Evolutionary conservation across 2,329 filamentous ascomycete genomes (phyloP), one percentile per base, ranked within the genome.

Genomic region (Fusarium sp.): DNA sequence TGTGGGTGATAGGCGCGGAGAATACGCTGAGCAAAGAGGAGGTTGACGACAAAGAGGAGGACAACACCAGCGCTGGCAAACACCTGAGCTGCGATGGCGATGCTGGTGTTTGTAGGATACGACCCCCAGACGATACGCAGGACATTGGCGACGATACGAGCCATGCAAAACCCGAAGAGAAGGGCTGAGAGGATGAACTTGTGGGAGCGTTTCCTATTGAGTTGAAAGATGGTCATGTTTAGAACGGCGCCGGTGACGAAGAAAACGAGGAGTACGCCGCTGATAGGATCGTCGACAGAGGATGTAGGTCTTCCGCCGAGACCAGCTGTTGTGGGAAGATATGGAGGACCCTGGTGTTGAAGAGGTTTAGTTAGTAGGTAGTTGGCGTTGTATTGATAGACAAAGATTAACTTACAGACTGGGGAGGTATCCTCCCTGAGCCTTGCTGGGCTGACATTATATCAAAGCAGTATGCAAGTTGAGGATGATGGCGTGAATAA

Each of bases 21-120:
- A 23, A 96, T 81, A 41, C 92, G 87, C 75, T 92, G 90, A 0
- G 88, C 77, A 71, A 93, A 91, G 69, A 95, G 77, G 37, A 96
- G 76, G 76, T 96, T 95, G 75, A 92, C 78, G 68, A 94, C 77
- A 74, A 91, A 94, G 23, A 96, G 78, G 8, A 96, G 75, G 31
- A 96, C 72, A 14, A 93, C 86, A 37, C 91, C 92, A 0, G 89
- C 88, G 39, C 87, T 85, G 53, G 91, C 84, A 67, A 95, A 87
- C 70, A 95, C 84, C 63, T 81, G 80, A 4, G 90, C 85, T 8
- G 88, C 86, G 57, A 87, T 82, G 68, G 78, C 79, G 52, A 86
- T 65, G 51, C 72, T 66, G 47, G 76, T 56, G 66, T 78, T 73
- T 49, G 39, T 62, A 1, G 79, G 78, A 31, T 75, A 65, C 35